Base-by-base conservation (phyloP, 495 filamentous ascomycete genomes). In the Rhypophila decipiens region DNA sequence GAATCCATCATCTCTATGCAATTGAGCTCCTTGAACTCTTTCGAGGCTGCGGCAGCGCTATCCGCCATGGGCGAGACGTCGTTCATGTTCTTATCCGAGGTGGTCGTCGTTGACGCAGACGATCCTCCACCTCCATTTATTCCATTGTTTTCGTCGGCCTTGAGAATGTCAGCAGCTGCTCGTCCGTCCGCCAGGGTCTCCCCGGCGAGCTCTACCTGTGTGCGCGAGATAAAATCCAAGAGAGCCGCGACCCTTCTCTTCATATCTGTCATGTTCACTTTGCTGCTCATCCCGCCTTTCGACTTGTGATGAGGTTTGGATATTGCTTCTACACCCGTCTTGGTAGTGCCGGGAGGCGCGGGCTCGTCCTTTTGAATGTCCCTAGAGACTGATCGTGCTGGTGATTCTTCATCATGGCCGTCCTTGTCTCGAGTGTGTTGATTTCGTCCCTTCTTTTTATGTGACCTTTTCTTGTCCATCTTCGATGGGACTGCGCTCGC, bases 181-280 rank as follows among this genome's bases (percentile, higher is more conserved):
- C 23, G 29, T 11, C 51, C 27, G 5, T 44, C 49, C 18, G 54
- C 22, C 10, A 45, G 24, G 11, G 54, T 42, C 34, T 80, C 76
- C 24, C 68, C 80, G 0, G 88, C 90, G 70, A 96, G 79, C 60
- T 98, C 93, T 11, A 95, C 74, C 57, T 96, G 91, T 52, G 88
- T 91, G 38, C 87, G 80, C 7, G 86, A 83, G 55, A 98, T 96
- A 63, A 87, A 96, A 35, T 95, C 89, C 13, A 94, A 72, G 45
- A 98, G 91, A 12, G 75, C 83, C 2, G 83, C 80, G 3, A 90
- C 90, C 7, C 87, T 80, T 49, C 86, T 78, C 66, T 88, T 89
- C 86, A 96, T 93, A 53, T 96, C 90, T 48, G 83, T 85, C 82
- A 96, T 86, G 22, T 79, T 91, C 40, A 90, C 81, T 61, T 85